These are phyloP conservation scores for Euphorbia peplus DNA, from an alignment of 345 rosid species.

Conservation along the genomic window DNA sequence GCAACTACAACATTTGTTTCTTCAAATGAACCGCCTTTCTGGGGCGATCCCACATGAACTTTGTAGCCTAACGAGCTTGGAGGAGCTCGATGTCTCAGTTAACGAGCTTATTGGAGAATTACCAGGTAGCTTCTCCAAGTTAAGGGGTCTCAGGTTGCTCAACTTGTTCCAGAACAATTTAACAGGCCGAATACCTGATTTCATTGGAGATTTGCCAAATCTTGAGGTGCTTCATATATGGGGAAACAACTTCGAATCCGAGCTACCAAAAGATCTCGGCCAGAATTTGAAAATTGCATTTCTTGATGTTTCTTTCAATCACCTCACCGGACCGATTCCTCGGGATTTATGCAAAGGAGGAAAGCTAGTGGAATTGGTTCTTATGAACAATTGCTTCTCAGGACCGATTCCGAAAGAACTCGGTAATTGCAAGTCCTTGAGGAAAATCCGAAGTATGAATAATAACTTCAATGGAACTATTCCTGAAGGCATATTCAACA, in stretches of 20 bases:
- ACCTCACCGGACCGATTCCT: constrained; percentile 72
- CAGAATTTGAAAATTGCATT: constrained; percentile 46
- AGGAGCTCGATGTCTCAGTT: constrained; percentile 61
- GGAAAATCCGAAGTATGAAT: constrained; percentile 41
- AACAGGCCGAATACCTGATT: constrained; percentile 55
- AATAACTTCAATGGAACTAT: constrained; percentile 58
- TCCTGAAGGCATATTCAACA: constrained; percentile 65
- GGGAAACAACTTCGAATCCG: constrained; percentile 69
- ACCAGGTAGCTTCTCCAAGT: constrained; percentile 49
- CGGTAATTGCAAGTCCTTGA: constrained; percentile 60
- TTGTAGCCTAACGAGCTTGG: constrained; percentile 50
- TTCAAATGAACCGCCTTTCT: constrained; percentile 59
- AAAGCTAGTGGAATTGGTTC: constrained; percentile 41
- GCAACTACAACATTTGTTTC: constrained; percentile 54
- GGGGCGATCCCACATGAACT: constrained; percentile 67
- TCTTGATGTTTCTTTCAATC: constrained; percentile 60
- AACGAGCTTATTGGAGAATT: constrained; percentile 64
- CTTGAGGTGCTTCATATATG: constrained; percentile 61
- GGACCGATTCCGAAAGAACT: constrained; percentile 67
- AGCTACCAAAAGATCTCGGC: constrained; percentile 65
- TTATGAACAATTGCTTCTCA: constrained; percentile 60
- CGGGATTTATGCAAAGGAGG: constrained; percentile 63
- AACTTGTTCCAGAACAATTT: constrained; percentile 60
- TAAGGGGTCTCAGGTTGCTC: constrained; percentile 47
- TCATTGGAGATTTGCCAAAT: constrained; percentile 59